Conservation (phyloP, 164 flowering plant species). For the Warburgia ugandensis region DNA sequence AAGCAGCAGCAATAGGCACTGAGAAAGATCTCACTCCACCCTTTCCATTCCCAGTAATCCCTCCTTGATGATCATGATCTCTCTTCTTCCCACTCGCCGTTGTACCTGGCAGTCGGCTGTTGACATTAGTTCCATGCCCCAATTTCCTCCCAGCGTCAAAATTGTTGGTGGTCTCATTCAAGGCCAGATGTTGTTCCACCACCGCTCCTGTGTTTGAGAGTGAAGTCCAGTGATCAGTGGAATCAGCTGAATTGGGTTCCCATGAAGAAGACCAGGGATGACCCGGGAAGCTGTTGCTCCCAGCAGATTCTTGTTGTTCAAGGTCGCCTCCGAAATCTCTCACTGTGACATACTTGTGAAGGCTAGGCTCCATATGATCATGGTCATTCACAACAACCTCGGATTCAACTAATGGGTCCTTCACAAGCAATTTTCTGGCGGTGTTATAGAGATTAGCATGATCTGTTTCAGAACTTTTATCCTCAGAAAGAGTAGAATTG, state of each 20-base stretch:
- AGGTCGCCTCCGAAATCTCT: slow-evolving; percentile 36
- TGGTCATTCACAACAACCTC: slow-evolving; percentile 30
- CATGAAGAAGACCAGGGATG: slow-evolving; percentile 46
- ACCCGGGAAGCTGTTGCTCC: slow-evolving; percentile 66
- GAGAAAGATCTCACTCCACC: no score
- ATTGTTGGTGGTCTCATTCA: no score
- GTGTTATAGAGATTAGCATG: no score
- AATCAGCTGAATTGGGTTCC: slow-evolving; percentile 83
- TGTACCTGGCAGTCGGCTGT: no score
- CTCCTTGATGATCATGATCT: no score
- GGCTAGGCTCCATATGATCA: slow-evolving; percentile 70
- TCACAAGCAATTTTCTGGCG: no score
- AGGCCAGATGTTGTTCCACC: slow-evolving; percentile 4
- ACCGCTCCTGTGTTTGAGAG: slow-evolving; percentile 18
- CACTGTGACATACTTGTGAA: slow-evolving; percentile 86
- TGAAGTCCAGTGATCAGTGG: slow-evolving; percentile 58
- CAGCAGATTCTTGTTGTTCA: slow-evolving; percentile 74
- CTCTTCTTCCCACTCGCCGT: no score
- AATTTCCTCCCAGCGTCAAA: no score
- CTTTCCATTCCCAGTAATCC: no score
- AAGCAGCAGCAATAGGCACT: no score
- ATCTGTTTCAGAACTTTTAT: slow-evolving; percentile 18
- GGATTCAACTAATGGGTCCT: slow-evolving; percentile 58
- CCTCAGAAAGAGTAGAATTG: slow-evolving; percentile 32
- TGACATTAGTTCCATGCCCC: no score